phyloP scores from a whole-genome alignment of 2,329 filamentous ascomycete species.

The Periglandula ipomoeae region DNA sequence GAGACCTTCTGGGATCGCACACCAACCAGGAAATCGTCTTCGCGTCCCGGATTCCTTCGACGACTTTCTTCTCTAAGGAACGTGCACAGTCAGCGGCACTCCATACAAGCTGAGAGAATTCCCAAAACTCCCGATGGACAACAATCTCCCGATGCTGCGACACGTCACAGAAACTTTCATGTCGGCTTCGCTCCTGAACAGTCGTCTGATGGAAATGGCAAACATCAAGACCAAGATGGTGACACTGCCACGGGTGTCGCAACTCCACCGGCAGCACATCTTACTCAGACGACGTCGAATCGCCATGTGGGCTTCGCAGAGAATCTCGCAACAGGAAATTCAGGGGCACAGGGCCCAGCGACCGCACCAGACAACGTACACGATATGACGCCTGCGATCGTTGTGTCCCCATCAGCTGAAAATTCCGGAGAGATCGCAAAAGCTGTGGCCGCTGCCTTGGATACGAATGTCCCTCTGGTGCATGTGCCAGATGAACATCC shows the following conservation, averaged over 20 bases:
- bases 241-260: neutral
- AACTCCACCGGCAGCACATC: conserved; percentile 13
- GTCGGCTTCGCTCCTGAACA: conserved; percentile 22
- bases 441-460: neutral
- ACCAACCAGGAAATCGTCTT: conserved; percentile 38
- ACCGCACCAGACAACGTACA: neutral
- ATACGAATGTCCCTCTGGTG: conserved; percentile 7
- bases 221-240: neutral
- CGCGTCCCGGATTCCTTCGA: conserved; percentile 37
- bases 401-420: neutral
- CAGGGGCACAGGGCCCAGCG: neutral
- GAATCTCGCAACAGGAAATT: conserved; percentile 9
- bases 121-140: conserved; percentile 10
- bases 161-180: conserved; percentile 19
- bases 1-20: conserved; percentile 94
- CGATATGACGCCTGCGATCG: neutral
- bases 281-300: conserved; percentile 7
- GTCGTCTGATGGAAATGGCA: neutral
- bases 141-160: conserved; percentile 11
- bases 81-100: conserved; percentile 6
- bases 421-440: neutral
- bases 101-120: neutral
- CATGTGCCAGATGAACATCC: conserved; percentile 4
- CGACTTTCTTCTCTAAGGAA: conserved; percentile 35
- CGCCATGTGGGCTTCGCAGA: conserved; percentile 50